Conservation (phyloP, 306 rosid genomes). For the Vigna unguiculata region DNA sequence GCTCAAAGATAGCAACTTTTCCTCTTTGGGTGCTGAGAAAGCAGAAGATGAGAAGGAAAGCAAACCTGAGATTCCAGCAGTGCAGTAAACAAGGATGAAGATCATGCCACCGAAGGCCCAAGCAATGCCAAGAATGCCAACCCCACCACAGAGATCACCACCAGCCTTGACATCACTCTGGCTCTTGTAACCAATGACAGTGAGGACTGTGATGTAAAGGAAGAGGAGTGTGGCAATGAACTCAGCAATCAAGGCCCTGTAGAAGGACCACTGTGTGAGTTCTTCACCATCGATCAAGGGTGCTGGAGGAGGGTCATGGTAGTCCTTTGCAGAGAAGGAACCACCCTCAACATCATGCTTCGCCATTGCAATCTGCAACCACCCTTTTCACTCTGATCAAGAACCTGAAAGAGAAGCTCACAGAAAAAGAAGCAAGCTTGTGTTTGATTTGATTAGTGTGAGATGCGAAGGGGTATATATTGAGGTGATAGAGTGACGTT, state of each 20-base stretch:
- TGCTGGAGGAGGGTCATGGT: slow-evolving; percentile 49
- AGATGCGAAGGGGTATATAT: slow-evolving; percentile 37
- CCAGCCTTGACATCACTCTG: slow-evolving; percentile 43
- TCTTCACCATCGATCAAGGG: too few species aligned
- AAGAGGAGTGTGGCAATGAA: slow-evolving; percentile 77
- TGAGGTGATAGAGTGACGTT: slow-evolving; percentile 4
- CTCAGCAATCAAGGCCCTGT: slow-evolving; percentile 81
- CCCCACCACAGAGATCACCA: slow-evolving; percentile 61
- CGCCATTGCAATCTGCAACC: slow-evolving; percentile 25
- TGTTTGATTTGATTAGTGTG: not conserved
- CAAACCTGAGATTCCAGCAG: slow-evolving; percentile 83
- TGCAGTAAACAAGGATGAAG: slow-evolving; percentile 74
- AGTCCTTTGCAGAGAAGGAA: slow-evolving; percentile 35
- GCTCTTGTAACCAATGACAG: slow-evolving; percentile 74
- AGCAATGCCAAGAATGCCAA: slow-evolving; percentile 74
- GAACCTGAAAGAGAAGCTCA: not conserved
- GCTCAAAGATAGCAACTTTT: not conserved
- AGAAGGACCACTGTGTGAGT: slow-evolving; percentile 67
- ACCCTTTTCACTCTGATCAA: not conserved
- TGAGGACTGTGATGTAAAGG: slow-evolving; percentile 69
- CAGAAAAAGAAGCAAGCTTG: not conserved
- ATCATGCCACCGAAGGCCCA: slow-evolving; percentile 73
- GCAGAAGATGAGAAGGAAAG: not conserved
- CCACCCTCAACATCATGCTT: slow-evolving; percentile 38
- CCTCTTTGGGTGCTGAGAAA: not conserved